Percentiles rank a stretch among this genome's conserved stretches.
These are phyloP conservation scores for Tulasnella sp. DNA, from an alignment of 768 basidiomycete species.

Conservation along the genomic window DNA sequence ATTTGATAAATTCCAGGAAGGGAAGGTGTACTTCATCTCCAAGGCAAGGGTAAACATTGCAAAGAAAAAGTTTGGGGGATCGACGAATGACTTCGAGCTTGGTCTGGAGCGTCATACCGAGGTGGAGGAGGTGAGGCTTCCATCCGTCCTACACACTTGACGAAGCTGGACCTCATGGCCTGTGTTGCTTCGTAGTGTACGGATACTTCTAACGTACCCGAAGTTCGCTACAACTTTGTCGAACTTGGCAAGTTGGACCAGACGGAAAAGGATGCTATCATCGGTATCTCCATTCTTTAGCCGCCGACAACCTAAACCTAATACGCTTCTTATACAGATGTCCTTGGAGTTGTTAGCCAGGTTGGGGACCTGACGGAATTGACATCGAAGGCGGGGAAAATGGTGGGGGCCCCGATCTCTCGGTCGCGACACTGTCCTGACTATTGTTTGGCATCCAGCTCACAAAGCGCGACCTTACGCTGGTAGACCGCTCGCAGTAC, in stretches of 20 bases:
- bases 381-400: slow-evolving; percentile 66
- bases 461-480: slow-evolving; percentile 79
- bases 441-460: slow-evolving; percentile 45
- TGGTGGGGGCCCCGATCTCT: slow-evolving; percentile 41
- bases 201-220: slow-evolving; percentile 71
- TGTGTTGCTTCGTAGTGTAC: slow-evolving; percentile 53
- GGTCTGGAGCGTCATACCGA: slow-evolving; percentile 77
- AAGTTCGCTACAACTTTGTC: slow-evolving; percentile 79
- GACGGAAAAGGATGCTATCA: slow-evolving; percentile 71
- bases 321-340: slow-evolving; percentile 49
- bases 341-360: slow-evolving; percentile 83
- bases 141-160: not conserved
- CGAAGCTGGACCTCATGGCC: not conserved
- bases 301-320: not conserved
- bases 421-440: not conserved
- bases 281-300: slow-evolving; percentile 43
- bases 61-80: slow-evolving; percentile 92
- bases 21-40: slow-evolving; percentile 87
- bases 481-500: slow-evolving; percentile 79
- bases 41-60: slow-evolving; percentile 90
- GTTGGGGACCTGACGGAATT: slow-evolving; percentile 64
- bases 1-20: slow-evolving; percentile 81
- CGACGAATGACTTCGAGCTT: slow-evolving; percentile 91
- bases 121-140: slow-evolving; percentile 65
- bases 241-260: slow-evolving; percentile 57